These are phyloP conservation scores for Thielaviopsis ethacetica DNA, from an alignment of 2,329 filamentous ascomycete species.

Conservation along the genomic window DNA sequence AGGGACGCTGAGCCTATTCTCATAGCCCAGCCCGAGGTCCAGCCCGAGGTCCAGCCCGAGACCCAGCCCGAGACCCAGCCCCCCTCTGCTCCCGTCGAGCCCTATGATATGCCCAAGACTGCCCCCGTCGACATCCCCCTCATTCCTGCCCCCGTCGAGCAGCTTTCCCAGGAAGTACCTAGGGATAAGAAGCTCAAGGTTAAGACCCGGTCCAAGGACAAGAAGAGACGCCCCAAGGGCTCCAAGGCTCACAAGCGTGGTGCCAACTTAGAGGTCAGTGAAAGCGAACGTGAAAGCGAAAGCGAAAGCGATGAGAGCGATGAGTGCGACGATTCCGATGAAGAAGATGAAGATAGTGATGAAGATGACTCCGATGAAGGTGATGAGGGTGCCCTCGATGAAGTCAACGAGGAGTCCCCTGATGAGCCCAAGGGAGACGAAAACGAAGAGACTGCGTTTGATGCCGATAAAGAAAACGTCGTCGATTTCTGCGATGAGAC, in stretches of 20 bases:
- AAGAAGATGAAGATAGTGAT: background rate
- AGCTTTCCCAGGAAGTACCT: background rate
- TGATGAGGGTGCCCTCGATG: background rate
- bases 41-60: too few species aligned
- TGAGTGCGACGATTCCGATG: background rate
- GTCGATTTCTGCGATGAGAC: background rate
- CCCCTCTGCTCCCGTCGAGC: background rate
- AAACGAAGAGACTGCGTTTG: background rate
- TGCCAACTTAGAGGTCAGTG: background rate
- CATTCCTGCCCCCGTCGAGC: background rate
- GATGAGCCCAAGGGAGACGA: background rate
- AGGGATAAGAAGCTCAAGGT: background rate
- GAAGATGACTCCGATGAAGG: background rate
- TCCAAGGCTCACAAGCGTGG: background rate
- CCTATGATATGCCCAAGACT: background rate
- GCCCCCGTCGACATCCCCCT: background rate
- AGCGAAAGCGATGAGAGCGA: background rate
- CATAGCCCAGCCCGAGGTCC: too few species aligned
- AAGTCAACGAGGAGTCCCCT: background rate
- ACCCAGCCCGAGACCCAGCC: background rate
- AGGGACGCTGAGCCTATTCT: too few species aligned
- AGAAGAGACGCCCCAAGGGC: background rate
- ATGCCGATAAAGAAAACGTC: background rate
- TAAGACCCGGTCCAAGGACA: background rate
- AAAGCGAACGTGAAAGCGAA: background rate